Base-by-base conservation (phyloP, 768 basidiomycete genomes). In the Inosperma sp. region DNA sequence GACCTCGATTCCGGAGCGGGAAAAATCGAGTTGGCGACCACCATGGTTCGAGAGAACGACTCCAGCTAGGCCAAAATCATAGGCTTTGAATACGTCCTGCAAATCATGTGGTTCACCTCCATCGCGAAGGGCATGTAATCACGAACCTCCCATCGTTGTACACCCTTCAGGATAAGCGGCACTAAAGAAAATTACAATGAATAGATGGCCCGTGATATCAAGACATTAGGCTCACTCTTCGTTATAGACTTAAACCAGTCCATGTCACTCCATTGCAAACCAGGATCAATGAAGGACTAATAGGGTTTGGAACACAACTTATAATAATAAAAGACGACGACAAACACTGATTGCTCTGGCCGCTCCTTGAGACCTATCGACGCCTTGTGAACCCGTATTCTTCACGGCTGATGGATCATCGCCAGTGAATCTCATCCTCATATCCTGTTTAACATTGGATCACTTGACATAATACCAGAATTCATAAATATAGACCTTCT, bases 391-490 rank as follows among this genome's bases (percentile, higher is more conserved):
- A 3, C 82, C 83, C 23, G 71, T 63, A 55, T 76, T 78, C 21
- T 68, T 72, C 7, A 80, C 77, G 52, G 79, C 80, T 9, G 77
- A 75, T 17, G 79, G 79, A 57, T 82, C 82, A 27, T 84, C 86
- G 2, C 87, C 92, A 76, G 63, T 93, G 54, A 97, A 97, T 64
- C 93, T 95, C 83, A 88, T 88, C 21, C 95, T 78, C 93, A 98
- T 97, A 62, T 98, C 95, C 85, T 50, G 90, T 71, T 33, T 68
- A 59, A 6, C 71, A 66, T 55, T 74, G 76, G 16, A 61, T 64
- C 12, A 89, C 0, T 91, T n/a, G n/a, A n/a, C 89, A 66, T 92
- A 93, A 93, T 68, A 5, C 77, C 89, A 64, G 88, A 89, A 65
- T 94, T 79, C 2, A 91, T 89, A 13, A 86, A 79, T 53, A 75